Evolutionary conservation across 208 protist genomes (phyloP), one percentile per base, ranked within the genome.

Genomic region (Trypanosomatidae sp.): DNA sequence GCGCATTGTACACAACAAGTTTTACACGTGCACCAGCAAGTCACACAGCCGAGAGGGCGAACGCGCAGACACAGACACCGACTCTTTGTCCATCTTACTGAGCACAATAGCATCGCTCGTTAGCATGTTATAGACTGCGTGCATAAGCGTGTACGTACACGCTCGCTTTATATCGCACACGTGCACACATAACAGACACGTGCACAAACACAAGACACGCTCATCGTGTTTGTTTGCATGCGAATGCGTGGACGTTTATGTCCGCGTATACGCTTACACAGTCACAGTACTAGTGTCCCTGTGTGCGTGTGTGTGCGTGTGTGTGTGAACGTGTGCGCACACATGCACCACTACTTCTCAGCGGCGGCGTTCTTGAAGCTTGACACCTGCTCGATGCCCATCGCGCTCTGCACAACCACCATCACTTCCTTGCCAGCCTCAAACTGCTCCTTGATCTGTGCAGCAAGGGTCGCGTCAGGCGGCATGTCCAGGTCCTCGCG

Each of bases 401-500:
- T 95, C 51, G 97, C 96, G 27, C 66, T 66, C 21, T 96, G 63
- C 24, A 98, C 92, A 35, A 82, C 61, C 27, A 98, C 88, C 45
- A 97, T 46, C 39, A 98, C 63, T 7, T 98, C 94, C 53, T 95
- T 96, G 43, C 81, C 94, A 19, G 78, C 72, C 7, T 93, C 91
- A 57, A 96, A 97, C 48, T 80, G 72, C 24, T 82, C 73, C 55
- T 83, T 70, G 58, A 98, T 92, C 38, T 96, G 61, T 4, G 80
- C 43, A 42, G 85, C 84, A 20, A 98, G 54, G 21, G 82, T 61
- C 48, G 66, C 73, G 58, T 97, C 92, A 26, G 72, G 76, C 48
- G 95, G 95, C 53, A 98, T 69, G 43, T 94, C 80, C 22, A 99
- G 53, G 60, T 98, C 97, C 41, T 98, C 92, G 43, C 92, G 92